A percentile compares a stretch with the other conserved stretches of the same genome.
Conservation (phyloP, 805 yeast genomes). For the Metschnikowia noctiluminum region DNA sequence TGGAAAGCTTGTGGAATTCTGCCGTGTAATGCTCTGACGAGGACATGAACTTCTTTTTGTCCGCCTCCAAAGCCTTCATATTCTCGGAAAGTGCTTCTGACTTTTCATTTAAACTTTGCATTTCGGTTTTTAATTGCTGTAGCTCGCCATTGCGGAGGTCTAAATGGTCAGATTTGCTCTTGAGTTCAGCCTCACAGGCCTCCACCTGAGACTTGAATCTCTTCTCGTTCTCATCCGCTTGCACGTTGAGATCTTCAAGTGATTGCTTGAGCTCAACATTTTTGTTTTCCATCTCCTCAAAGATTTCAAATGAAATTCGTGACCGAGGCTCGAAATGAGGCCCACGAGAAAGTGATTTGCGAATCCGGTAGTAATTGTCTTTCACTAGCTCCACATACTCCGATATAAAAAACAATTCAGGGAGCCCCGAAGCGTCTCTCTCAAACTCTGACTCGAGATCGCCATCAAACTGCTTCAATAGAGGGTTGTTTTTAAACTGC, state of each 20-base stretch:
- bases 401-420: slow-evolving; percentile 70
- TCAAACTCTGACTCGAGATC: slow-evolving; percentile 21
- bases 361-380: slow-evolving; percentile 65
- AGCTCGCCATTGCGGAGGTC: slow-evolving; percentile 2
- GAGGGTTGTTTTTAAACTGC: slow-evolving; percentile 61
- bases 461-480: slow-evolving; percentile 53
- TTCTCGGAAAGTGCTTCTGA: slow-evolving; percentile 21
- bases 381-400: slow-evolving; percentile 62
- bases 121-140: neutral
- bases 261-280: slow-evolving; percentile 25
- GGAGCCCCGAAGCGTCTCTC: slow-evolving; percentile 82
- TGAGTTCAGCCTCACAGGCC: slow-evolving; percentile 11
- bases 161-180: slow-evolving; percentile 22
- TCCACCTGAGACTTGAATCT: slow-evolving; percentile 20
- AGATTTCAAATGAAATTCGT: slow-evolving; percentile 60
- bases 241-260: slow-evolving; percentile 21
- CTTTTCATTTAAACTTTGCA: slow-evolving; percentile 1
- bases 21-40: slow-evolving; percentile 27
- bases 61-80: slow-evolving; percentile 25
- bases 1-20: slow-evolving; percentile 32
- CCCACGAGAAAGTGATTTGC: slow-evolving; percentile 66
- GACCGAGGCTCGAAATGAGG: slow-evolving; percentile 72
- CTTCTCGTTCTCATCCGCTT: slow-evolving; percentile 18
- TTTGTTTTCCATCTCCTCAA: slow-evolving; percentile 43
- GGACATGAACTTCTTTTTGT: slow-evolving; percentile 29